A percentile compares a stretch with the other conserved stretches of the same genome.
Conservation (phyloP, 1,284 basidiomycete species). For the Cryptococcus floricola region DNA sequence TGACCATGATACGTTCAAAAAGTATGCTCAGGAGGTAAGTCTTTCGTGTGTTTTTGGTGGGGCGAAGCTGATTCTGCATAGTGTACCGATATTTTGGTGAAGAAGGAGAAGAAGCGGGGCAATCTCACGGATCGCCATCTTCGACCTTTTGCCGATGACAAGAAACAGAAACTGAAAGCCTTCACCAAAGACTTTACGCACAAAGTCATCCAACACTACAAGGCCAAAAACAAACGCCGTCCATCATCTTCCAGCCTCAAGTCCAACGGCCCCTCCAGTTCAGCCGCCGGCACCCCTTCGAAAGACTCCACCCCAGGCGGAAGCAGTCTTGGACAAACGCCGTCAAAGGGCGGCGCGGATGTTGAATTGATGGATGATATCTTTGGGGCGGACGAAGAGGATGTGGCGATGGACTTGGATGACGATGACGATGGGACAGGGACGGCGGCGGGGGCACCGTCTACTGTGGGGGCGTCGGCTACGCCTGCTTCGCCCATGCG, state of each 20-base stretch:
- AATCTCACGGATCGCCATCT: constrained; percentile 67
- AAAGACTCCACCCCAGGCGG: constrained; percentile 2
- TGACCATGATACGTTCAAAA: constrained; percentile 85
- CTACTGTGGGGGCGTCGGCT: background rate
- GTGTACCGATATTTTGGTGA: constrained; percentile 74
- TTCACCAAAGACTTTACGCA: constrained; percentile 81
- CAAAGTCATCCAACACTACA: constrained; percentile 43
- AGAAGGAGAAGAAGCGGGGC: constrained; percentile 90
- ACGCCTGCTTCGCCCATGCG: constrained; percentile 22
- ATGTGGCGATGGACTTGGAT: constrained; percentile 19
- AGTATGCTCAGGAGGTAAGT: constrained; percentile 86
- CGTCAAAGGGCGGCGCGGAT: constrained; percentile 1
- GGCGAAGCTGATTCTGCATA: constrained; percentile 33
- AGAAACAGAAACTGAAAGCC: constrained; percentile 82
- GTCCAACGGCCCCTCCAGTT: background rate
- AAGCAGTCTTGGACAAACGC: constrained; percentile 3
- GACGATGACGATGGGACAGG: background rate
- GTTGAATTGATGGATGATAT: constrained; percentile 22
- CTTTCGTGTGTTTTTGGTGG: background rate
- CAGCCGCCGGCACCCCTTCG: background rate
- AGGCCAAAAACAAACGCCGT: constrained; percentile 43
- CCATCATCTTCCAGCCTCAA: background rate
- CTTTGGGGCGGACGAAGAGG: constrained; percentile 21
- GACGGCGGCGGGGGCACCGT: background rate
- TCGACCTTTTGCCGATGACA: constrained; percentile 77